Conservation (phyloP, 371 early-diverging fungal species). For the Saksenaea vasiformis region DNA sequence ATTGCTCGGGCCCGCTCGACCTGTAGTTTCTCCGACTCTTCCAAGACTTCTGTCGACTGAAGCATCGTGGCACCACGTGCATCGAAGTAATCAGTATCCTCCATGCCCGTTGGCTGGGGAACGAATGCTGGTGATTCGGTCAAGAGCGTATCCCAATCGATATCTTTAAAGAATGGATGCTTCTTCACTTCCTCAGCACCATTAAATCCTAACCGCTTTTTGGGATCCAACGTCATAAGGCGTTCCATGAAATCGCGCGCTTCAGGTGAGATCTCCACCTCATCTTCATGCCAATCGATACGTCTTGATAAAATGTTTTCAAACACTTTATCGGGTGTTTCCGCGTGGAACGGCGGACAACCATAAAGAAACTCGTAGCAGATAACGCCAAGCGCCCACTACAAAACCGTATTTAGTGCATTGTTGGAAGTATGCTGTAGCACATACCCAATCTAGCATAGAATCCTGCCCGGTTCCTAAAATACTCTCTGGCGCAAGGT, state of each 20-base stretch:
- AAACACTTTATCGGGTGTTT: slow-evolving; percentile 81
- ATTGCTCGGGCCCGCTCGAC: slow-evolving; percentile 43
- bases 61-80: slow-evolving; percentile 73
- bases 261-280: slow-evolving; percentile 75
- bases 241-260: slow-evolving; percentile 87
- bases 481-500: slow-evolving; percentile 94
- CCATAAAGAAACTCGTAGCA: slow-evolving; percentile 91
- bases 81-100: slow-evolving; percentile 96
- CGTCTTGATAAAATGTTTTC: slow-evolving; percentile 80
- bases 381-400: slow-evolving; percentile 92
- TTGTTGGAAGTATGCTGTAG: background rate
- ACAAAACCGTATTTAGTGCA: background rate
- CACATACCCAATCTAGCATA: slow-evolving; percentile 86
- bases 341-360: slow-evolving; percentile 88
- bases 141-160: slow-evolving; percentile 74
- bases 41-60: slow-evolving; percentile 17
- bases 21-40: slow-evolving; percentile 24
- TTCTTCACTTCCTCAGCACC: slow-evolving; percentile 69
- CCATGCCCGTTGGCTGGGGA: slow-evolving; percentile 74
- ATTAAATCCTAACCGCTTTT: slow-evolving; percentile 71
- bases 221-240: slow-evolving; percentile 76
- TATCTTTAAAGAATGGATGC: slow-evolving; percentile 66
- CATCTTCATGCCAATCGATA: slow-evolving; percentile 72
- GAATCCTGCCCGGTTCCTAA: slow-evolving; percentile 83
- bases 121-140: slow-evolving; percentile 79